These are phyloP conservation scores for Metschnikowia baotianmanensis DNA, from an alignment of 805 yeast genomes.

Conservation along the genomic window DNA sequence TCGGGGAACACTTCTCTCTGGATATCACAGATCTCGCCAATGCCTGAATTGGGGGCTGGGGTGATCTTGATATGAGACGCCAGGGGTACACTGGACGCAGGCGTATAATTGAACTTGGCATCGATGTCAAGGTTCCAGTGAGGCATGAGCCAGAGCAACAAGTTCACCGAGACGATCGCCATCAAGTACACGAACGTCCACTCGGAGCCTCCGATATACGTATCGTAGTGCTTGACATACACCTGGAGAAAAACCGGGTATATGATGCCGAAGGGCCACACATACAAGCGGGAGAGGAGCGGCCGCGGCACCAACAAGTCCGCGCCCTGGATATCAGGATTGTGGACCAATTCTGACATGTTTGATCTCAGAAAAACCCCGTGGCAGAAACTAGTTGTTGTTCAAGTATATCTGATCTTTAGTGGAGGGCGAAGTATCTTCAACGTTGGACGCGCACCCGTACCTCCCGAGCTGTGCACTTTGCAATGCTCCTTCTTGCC, in stretches of 20 bases:
- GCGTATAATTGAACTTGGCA: conserved; percentile 63
- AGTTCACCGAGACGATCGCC: conserved; percentile 67
- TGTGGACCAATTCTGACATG: conserved; percentile 55
- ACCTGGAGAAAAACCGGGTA: conserved; percentile 73
- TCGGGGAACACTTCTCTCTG: conserved; percentile 51
- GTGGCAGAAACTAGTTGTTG: no score
- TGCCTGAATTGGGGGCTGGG: conserved; percentile 84
- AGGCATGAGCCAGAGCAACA: conserved; percentile 84
- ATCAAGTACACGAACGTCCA: conserved; percentile 94
- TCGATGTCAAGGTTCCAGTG: conserved; percentile 81
- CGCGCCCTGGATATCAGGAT: conserved; percentile 69
- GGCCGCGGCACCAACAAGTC: conserved; percentile 72
- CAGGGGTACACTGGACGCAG: conserved; percentile 50
- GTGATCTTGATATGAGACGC: conserved; percentile 74
- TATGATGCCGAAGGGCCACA: conserved; percentile 74
- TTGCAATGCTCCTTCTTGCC: no score
- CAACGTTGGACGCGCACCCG: conserved; percentile 5
- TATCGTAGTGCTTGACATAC: conserved; percentile 69
- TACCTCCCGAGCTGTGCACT: no score
- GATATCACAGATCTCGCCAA: conserved; percentile 73
- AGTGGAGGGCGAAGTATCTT: no score
- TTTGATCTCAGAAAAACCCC: neutral
- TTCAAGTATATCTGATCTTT: no score
- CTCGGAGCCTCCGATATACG: conserved; percentile 81
- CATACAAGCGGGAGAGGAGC: conserved; percentile 63